Base-by-base conservation (phyloP, 2,329 filamentous ascomycete species). In the Reticulascus tulasneorum region DNA sequence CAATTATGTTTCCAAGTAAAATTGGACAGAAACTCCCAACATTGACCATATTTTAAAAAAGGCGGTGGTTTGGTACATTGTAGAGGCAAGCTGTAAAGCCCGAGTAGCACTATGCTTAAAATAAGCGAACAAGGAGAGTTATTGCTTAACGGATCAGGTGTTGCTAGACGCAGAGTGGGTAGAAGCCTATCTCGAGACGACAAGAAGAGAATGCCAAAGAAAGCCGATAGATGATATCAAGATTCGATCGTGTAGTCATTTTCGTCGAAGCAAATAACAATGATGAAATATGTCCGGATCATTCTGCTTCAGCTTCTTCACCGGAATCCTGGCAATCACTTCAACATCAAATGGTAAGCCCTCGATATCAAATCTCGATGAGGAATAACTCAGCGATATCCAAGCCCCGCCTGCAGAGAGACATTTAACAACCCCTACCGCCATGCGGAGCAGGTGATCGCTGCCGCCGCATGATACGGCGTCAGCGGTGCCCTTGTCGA, bases 401-500 rank as follows among this genome's bases (percentile, higher is more conserved):
- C 70, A 74, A 11, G 64, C 39, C 1, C 63, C 67, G 5, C 45
- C 55, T 0, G 57, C 51, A 1, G 51, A 50, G 11, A 73, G 51
- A 33, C 51, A 58, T 9, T 41, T 38, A 13, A 49, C 50, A 9
- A 74, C 56, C 2, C 59, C 48, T 9, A 47, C 25, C 5, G 55
- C 56, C 67, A 73, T 71, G 2, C 50, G 44, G 18, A 54, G 42
- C 3, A 73, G 29, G 3, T 57, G 49, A 7, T 50, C 55, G 4
- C 55, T 54, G 6, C 64, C 69, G 11, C 58, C 67, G 27, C 70
- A 73, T 1, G 69, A 61, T 5, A 74, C 53, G 3, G 69, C 69
- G 28, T 74, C 71, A 5, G 51, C 64, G 1, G 70, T 71, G 50
- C 68, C 64, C 47, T 74, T 74, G 47, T 75, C 71, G 11, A 74